Conservation (phyloP, 2,329 filamentous ascomycete genomes). For the Aspergillus brunneoviolaceus region DNA sequence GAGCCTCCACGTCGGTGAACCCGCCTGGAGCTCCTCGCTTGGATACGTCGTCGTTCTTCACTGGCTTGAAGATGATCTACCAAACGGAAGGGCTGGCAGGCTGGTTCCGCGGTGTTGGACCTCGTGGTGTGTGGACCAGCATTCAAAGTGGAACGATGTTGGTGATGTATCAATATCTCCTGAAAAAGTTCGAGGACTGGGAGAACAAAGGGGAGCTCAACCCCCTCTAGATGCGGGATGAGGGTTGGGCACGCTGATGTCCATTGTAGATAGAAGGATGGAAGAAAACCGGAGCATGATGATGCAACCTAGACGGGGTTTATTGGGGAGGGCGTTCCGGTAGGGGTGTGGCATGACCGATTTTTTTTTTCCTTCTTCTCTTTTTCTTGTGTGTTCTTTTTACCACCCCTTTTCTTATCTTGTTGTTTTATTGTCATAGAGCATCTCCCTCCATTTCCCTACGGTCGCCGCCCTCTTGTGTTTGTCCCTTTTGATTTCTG, state of each 20-base stretch:
- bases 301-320: constrained; percentile 20
- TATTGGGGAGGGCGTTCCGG: constrained; percentile 23
- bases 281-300: constrained; percentile 5
- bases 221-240: constrained; percentile 16
- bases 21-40: constrained; percentile 76
- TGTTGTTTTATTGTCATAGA: constrained; percentile 10
- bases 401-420: constrained; percentile 8
- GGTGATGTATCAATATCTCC: constrained; percentile 85
- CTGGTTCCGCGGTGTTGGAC: constrained; percentile 93
- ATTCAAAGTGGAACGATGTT: constrained; percentile 97
- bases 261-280: constrained; percentile 11
- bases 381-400: constrained; percentile 5
- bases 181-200: constrained; percentile 71
- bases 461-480: neutral
- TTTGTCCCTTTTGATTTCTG: neutral
- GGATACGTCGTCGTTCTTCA: constrained; percentile 85
- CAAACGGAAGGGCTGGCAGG: constrained; percentile 81
- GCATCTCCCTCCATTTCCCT: constrained; percentile 8
- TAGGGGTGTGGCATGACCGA: constrained; percentile 14
- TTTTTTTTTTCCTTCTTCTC: constrained; percentile 11
- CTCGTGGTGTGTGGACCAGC: constrained; percentile 92
- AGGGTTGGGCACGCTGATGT: neutral
- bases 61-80: constrained; percentile 83
- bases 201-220: constrained; percentile 28
- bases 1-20: constrained; percentile 78